Percentiles rank a stretch among this genome's conserved stretches.
Evolutionary conservation across 2,329 filamentous ascomycete species (phyloP).

Genomic region (Mycosphaerella arachidis): DNA sequence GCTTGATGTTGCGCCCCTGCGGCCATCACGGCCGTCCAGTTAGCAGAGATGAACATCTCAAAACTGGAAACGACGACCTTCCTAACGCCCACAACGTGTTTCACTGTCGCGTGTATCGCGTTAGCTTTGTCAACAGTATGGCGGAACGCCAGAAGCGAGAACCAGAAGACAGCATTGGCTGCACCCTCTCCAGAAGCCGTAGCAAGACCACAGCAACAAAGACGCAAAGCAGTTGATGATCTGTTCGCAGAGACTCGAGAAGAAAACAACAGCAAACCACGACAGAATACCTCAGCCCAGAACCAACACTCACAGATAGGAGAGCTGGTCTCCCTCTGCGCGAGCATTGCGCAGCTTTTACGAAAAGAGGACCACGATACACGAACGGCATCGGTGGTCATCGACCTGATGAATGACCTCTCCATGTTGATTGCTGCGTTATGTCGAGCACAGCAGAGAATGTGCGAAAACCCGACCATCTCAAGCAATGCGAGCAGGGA

Average conservation of each 20-base stretch:
- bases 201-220: conserved; percentile 7
- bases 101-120: conserved; percentile 24
- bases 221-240: conserved; percentile 18
- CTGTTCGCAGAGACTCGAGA: conserved; percentile 12
- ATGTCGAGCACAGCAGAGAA: conserved; percentile 22
- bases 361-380: not conserved
- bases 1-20: not conserved
- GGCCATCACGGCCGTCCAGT: not conserved
- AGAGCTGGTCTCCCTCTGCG: conserved; percentile 12
- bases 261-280: too few species aligned
- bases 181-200: too few species aligned
- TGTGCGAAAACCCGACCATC: not conserved
- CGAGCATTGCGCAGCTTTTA: conserved; percentile 11
- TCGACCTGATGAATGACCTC: conserved; percentile 17
- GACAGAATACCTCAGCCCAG: not conserved
- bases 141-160: conserved; percentile 11
- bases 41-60: conserved; percentile 1
- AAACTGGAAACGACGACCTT: conserved; percentile 8
- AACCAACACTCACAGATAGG: conserved; percentile 1
- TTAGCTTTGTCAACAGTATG: conserved; percentile 23
- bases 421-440: conserved; percentile 17
- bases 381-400: not conserved
- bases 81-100: conserved; percentile 24
- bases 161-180: not conserved
- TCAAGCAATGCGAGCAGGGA: not conserved